Conservation (phyloP, 345 rosid species). For the Gossypium rotundifolium region DNA sequence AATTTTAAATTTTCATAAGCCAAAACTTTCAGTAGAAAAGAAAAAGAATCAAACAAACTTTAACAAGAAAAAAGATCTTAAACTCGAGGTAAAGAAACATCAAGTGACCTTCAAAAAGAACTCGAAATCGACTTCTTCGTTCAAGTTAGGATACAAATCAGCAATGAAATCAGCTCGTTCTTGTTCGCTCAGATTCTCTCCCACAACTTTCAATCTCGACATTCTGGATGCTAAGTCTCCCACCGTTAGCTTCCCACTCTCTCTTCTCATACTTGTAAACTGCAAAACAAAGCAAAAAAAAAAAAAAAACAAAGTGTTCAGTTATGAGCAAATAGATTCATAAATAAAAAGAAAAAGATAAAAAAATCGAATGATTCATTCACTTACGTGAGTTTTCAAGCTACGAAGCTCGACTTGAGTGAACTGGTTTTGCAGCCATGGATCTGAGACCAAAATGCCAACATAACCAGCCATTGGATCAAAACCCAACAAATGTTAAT, state of each 20-base stretch:
- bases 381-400: constrained; percentile 75
- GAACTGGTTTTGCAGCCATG: constrained; percentile 96
- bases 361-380: not conserved
- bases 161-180: constrained; percentile 66
- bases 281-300: constrained; percentile 16
- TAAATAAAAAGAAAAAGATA: not conserved
- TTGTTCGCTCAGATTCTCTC: constrained; percentile 68
- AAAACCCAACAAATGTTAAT: not conserved
- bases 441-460: constrained; percentile 91
- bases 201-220: constrained; percentile 77
- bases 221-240: constrained; percentile 75
- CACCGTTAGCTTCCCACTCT: constrained; percentile 83
- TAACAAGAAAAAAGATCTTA: not conserved
- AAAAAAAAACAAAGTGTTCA: not conserved
- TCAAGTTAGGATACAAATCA: constrained; percentile 51
- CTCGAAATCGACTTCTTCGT: constrained; percentile 92
- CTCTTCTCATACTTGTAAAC: constrained; percentile 89
- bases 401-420: constrained; percentile 99
- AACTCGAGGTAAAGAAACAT: not conserved
- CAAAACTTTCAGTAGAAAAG: not conserved
- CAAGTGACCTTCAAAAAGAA: constrained; percentile 68
- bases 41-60: not conserved
- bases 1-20: not conserved
- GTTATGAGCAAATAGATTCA: not conserved
- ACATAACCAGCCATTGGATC: constrained; percentile 68